Evolutionary conservation across 164 flowering plant genomes (phyloP).

Genomic region (Nelumbo lutea): DNA sequence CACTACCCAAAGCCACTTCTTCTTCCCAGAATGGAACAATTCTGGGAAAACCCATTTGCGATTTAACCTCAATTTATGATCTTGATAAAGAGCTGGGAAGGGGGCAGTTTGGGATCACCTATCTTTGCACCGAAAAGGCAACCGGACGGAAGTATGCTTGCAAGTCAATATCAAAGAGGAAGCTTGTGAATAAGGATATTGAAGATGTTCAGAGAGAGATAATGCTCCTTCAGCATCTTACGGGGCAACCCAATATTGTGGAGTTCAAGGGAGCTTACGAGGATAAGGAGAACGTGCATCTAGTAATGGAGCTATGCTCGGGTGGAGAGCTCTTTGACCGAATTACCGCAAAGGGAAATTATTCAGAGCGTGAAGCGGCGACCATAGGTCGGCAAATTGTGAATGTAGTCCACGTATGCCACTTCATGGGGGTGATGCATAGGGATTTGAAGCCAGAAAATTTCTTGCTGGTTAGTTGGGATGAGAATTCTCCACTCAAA

Average conservation of each 20-base stretch:
- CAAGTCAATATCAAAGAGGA: constrained; percentile 69
- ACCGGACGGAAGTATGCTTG: constrained; percentile 67
- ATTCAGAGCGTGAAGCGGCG: constrained; percentile 74
- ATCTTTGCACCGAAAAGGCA: constrained; percentile 58
- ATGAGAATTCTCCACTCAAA: constrained; percentile 56
- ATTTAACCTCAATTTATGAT: constrained; percentile 40
- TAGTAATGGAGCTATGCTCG: constrained; percentile 89
- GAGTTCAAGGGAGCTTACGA: constrained; percentile 82
- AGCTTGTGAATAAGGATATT: constrained; percentile 42
- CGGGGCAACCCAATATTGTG: constrained; percentile 86
- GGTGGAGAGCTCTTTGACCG: constrained; percentile 93
- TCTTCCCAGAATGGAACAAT: constrained; percentile 38
- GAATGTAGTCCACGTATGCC: constrained; percentile 86
- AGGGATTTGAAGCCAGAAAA: constrained; percentile 95
- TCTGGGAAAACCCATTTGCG: constrained; percentile 38
- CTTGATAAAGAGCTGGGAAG: constrained; percentile 67
- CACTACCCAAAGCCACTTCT: constrained; percentile 5
- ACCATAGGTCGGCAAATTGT: constrained; percentile 59
- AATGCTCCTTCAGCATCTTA: constrained; percentile 56
- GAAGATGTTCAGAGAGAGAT: constrained; percentile 76
- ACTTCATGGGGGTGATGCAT: constrained; percentile 94
- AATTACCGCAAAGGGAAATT: constrained; percentile 54
- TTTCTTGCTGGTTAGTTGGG: constrained; percentile 56
- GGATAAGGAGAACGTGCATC: constrained; percentile 48
- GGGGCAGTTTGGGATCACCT: constrained; percentile 81